Percentiles rank a stretch among this genome's conserved stretches.
Evolutionary conservation across 2,329 filamentous ascomycete genomes (phyloP).

Genomic region (Sarocladium oryzae): DNA sequence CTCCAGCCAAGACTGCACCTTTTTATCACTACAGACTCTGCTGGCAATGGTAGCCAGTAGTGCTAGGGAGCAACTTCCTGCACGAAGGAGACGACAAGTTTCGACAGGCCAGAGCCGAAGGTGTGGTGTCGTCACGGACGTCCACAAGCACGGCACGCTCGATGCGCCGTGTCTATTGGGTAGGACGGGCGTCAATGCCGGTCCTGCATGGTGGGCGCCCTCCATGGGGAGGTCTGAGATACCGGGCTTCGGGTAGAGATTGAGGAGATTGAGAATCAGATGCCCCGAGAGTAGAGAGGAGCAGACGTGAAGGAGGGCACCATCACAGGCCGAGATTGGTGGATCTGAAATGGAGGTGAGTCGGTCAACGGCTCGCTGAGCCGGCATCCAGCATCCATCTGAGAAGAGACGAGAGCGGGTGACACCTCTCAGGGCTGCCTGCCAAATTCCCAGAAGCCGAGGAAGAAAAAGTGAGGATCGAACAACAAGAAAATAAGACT

Average conservation of each 20-base stretch:
- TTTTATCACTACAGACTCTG: not conserved
- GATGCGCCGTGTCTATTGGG: conserved; percentile 1
- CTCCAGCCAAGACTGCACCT: not conserved
- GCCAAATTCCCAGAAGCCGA: no score
- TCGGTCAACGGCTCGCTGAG: conserved; percentile 5
- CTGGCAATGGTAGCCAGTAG: not conserved
- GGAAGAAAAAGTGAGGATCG: no score
- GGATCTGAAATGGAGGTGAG: conserved; percentile 18
- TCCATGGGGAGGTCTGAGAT: not conserved
- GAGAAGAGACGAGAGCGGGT: not conserved
- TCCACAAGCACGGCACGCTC: conserved; percentile 2
- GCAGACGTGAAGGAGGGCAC: not conserved
- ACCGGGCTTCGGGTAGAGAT: not conserved
- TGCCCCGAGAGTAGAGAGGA: not conserved
- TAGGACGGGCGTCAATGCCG: conserved; percentile 6
- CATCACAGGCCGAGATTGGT: conserved; percentile 14
- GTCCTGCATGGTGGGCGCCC: not conserved
- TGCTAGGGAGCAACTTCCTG: not conserved
- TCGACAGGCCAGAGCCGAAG: not conserved
- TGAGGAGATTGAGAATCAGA: not conserved
- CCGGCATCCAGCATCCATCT: no score
- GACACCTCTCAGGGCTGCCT: no score
- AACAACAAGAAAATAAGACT: no score
- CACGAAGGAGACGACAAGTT: not conserved
- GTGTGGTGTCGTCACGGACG: not conserved